Evolutionary conservation across 2,329 filamentous ascomycete species (phyloP).

Genomic region (Plectosphaerella plurivora): DNA sequence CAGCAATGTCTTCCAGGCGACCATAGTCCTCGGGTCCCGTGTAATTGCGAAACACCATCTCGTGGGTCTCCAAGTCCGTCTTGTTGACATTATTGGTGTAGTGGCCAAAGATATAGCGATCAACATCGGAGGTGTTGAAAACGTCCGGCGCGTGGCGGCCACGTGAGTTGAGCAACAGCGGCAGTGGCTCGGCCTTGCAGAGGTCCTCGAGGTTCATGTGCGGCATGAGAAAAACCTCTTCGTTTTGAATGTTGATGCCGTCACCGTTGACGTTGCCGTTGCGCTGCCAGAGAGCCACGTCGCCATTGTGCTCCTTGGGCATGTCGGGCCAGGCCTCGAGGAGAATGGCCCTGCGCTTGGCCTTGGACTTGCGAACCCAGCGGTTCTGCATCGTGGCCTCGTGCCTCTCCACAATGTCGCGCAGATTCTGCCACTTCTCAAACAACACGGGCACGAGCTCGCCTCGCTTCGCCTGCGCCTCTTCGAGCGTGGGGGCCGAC

Average conservation of each 20-base stretch:
- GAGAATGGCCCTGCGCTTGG: slow-evolving; percentile 41
- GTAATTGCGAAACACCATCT: slow-evolving; percentile 28
- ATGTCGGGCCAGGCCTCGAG: slow-evolving; percentile 46
- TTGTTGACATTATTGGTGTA: neutral
- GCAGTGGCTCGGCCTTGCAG: slow-evolving; percentile 32
- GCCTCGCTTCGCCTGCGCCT: neutral
- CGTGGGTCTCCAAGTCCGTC: slow-evolving; percentile 22
- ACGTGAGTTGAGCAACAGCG: slow-evolving; percentile 48
- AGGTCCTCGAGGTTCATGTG: slow-evolving; percentile 56
- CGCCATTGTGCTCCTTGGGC: slow-evolving; percentile 43
- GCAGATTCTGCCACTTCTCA: slow-evolving; percentile 26
- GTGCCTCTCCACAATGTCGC: slow-evolving; percentile 41
- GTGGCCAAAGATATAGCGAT: slow-evolving; percentile 14
- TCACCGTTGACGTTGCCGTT: neutral
- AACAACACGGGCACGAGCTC: slow-evolving; percentile 21
- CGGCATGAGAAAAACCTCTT: slow-evolving; percentile 43
- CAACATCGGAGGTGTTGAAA: slow-evolving; percentile 23
- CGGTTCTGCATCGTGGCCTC: slow-evolving; percentile 46
- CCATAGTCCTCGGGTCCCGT: slow-evolving; percentile 26
- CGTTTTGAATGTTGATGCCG: neutral
- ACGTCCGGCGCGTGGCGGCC: slow-evolving; percentile 35
- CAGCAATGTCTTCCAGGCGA: slow-evolving; percentile 25
- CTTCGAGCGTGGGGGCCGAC: neutral
- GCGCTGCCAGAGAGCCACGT: slow-evolving; percentile 31
- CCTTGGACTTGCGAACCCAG: slow-evolving; percentile 48